A percentile compares a stretch with the other conserved stretches of the same genome.
These are phyloP conservation scores for Globisporangium sylvaticum DNA, from an alignment of 352 stramenopile species.

Conservation along the genomic window DNA sequence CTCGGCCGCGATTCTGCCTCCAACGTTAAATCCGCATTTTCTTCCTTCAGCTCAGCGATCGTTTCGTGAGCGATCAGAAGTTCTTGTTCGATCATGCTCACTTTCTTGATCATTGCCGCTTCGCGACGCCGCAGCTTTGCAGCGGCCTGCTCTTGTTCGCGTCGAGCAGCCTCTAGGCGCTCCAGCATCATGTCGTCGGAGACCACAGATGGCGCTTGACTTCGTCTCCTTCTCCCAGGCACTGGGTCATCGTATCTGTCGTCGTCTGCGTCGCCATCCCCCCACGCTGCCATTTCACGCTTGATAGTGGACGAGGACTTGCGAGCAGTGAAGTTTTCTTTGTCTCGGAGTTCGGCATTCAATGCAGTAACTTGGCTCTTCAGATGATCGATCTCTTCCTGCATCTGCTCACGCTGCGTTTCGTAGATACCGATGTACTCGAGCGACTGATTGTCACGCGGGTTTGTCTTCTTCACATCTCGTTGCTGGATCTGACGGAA, in stretches of 20 bases:
- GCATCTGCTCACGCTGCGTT: constrained; percentile 62
- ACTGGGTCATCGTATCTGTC: constrained; percentile 7
- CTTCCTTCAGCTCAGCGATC: constrained; percentile 71
- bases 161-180: constrained; percentile 62
- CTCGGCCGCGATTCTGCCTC: constrained; percentile 76
- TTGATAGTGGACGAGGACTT: constrained; percentile 3
- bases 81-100: constrained; percentile 71
- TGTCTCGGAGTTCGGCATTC: constrained; percentile 73
- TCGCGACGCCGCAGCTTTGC: constrained; percentile 61
- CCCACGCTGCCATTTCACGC: constrained; percentile 15
- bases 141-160: constrained; percentile 69
- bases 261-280: constrained; percentile 18
- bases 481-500: constrained; percentile 70
- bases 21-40: constrained; percentile 73
- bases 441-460: constrained; percentile 57
- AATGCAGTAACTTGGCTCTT: constrained; percentile 54
- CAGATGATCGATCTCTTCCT: constrained; percentile 67
- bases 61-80: constrained; percentile 52
- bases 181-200: constrained; percentile 74
- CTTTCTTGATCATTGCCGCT: constrained; percentile 71
- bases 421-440: constrained; percentile 74
- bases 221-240: neutral
- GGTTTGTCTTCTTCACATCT: constrained; percentile 50
- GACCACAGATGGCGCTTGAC: constrained; percentile 17
- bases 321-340: constrained; percentile 67